Base-by-base conservation (phyloP, 352 stramenopile species). In the Phytophthora pini region DNA sequence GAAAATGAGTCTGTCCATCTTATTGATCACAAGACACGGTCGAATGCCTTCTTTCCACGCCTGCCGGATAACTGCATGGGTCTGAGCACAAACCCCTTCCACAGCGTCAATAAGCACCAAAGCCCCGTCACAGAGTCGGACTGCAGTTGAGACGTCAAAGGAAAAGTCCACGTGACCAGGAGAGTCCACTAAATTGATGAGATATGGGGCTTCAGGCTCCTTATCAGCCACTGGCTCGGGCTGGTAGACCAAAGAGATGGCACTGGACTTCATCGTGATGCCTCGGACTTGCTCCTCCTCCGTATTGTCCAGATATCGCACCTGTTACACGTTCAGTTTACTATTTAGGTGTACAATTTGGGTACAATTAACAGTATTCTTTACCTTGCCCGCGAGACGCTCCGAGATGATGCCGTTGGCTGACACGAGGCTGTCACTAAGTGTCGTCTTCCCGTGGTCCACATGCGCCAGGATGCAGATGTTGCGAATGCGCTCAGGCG, bases 351-450 rank as follows among this genome's bases (percentile, higher is more conserved):
- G 61, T 32, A 56, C 29, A 36, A 47, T 41, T 43, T 8, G 17
- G 13, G 36, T 43, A 53, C 29, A 44, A 11, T 58, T 39, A 49
- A 38, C 10, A 58, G 4, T 10, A 26, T 53, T 38, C 4, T 17
- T 26, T 70, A 98, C 68, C 60, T 97, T 98, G 32, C 96, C 97
- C 0, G 95, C 97, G 27, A 99, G 80, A 47, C 96, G 95, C 72
- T 98, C 91, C n/a, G 88, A 98, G 72, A 99, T 99, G 72, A 99
- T 98, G 15, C 97, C 96, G 74, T 99, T 99, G 43, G 93, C 89
- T 59, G 95, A 97, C 58, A 99, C 92, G 15, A 99, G 83, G 70
- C 89, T 97, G 81, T 99, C 97, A 44, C 93, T 97, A 32, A 99
- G 84, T 49, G 87, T 97, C 36, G 82, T 95, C 77, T 93, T 93